Percentiles rank a stretch among this genome's conserved stretches.
Conservation (phyloP, 2,329 filamentous ascomycete species). For the Alternaria arbusti region DNA sequence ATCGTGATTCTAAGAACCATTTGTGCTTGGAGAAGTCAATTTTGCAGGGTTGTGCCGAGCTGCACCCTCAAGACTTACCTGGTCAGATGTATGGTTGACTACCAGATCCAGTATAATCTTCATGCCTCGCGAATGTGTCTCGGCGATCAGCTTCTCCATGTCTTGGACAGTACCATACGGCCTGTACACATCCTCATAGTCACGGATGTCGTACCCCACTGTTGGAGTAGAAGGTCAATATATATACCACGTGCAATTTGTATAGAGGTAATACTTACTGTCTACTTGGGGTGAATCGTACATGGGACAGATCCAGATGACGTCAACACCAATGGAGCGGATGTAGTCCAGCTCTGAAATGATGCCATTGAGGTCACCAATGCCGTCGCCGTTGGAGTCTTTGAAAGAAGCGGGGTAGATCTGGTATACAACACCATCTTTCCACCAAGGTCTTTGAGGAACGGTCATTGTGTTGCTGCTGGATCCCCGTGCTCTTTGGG, state of each 20-base stretch:
- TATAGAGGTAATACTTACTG: constrained; percentile 15
- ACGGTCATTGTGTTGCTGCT: constrained; percentile 34
- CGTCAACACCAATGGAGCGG: constrained; percentile 53
- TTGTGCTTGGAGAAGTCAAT: constrained; percentile 48
- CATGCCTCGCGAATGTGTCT: constrained; percentile 47
- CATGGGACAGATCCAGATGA: constrained; percentile 49
- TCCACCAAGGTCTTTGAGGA: constrained; percentile 60
- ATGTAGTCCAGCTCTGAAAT: constrained; percentile 64
- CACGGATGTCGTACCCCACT: constrained; percentile 48
- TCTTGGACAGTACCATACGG: constrained; percentile 50
- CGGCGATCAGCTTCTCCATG: constrained; percentile 47
- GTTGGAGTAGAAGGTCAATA: neutral
- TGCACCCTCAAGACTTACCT: constrained; percentile 22
- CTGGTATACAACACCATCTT: constrained; percentile 66
- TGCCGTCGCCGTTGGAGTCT: constrained; percentile 63
- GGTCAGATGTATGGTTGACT: constrained; percentile 49
- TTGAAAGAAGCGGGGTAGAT: constrained; percentile 69
- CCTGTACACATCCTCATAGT: constrained; percentile 50
- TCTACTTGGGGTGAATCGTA: constrained; percentile 57
- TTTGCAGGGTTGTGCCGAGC: neutral
- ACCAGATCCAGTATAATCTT: constrained; percentile 50
- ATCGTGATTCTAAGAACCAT: constrained; percentile 65
- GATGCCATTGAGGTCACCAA: constrained; percentile 65
- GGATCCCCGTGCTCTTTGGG: neutral
- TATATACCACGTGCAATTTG: neutral